Percentiles rank a stretch among this genome's conserved stretches.
These are phyloP conservation scores for Plectosphaerella sp. DNA, from an alignment of 2,329 filamentous ascomycete genomes.

Conservation along the genomic window DNA sequence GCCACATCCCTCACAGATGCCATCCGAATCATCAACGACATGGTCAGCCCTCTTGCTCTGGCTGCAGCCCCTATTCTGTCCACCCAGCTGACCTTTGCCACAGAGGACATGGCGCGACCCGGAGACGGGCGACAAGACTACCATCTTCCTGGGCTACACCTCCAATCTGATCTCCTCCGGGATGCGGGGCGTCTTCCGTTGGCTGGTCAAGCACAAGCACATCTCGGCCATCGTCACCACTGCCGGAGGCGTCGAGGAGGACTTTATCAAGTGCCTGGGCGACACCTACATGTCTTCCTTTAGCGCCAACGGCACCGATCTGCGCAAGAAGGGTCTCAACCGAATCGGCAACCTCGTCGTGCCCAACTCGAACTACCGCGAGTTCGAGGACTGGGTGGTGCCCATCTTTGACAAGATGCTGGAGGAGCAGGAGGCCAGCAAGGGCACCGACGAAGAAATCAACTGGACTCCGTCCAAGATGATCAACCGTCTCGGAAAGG, in stretches of 20 bases:
- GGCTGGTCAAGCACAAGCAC: conserved; percentile 87
- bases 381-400: conserved; percentile 96
- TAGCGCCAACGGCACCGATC: conserved; percentile 66
- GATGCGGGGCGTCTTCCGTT: conserved; percentile 84
- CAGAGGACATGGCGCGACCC: conserved; percentile 75
- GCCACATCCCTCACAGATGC: conserved; percentile 75
- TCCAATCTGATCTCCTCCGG: conserved; percentile 97
- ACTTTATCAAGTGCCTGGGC: conserved; percentile 96
- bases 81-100: conserved; percentile 12
- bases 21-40: conserved; percentile 87
- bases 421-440: conserved; percentile 82
- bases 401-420: conserved; percentile 95
- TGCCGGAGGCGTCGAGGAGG: conserved; percentile 92
- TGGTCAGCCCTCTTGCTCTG: conserved; percentile 58
- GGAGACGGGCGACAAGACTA: conserved; percentile 74
- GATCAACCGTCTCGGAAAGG: conserved; percentile 82
- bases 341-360: conserved; percentile 94
- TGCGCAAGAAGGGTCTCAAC: conserved; percentile 85
- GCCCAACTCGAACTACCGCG: conserved; percentile 95
- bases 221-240: conserved; percentile 93
- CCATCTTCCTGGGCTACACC: conserved; percentile 96
- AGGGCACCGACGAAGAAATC: conserved; percentile 59
- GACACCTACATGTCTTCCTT: conserved; percentile 92
- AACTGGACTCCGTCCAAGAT: conserved; percentile 94
- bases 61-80: not conserved